A percentile compares a stretch with the other conserved stretches of the same genome.
Conservation (phyloP, 2,329 filamentous ascomycete genomes). For the Cryphonectria radicalis region DNA sequence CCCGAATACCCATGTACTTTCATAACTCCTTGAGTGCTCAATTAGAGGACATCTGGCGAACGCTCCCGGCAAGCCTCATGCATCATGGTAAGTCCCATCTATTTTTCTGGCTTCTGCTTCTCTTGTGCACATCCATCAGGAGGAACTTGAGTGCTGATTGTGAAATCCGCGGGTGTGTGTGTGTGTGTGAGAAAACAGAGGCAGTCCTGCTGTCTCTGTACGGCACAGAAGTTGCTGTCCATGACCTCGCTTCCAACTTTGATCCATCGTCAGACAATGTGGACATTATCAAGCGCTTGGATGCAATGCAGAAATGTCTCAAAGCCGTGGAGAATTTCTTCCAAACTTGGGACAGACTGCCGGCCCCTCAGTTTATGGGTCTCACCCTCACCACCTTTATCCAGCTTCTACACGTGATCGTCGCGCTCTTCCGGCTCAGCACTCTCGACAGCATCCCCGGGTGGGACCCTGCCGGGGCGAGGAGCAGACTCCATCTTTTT, state of each 20-base stretch:
- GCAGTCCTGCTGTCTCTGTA: constrained; percentile 41
- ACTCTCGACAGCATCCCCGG: constrained; percentile 41
- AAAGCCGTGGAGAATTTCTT: constrained; percentile 41
- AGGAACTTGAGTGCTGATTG: neutral
- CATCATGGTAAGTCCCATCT: constrained; percentile 31
- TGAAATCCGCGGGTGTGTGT: neutral
- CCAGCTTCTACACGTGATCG: constrained; percentile 40
- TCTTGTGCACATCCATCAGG: neutral
- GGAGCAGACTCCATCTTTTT: constrained; percentile 41
- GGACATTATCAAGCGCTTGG: constrained; percentile 24
- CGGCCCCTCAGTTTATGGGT: constrained; percentile 36
- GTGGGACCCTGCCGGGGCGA: constrained; percentile 43
- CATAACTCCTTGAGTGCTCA: constrained; percentile 35
- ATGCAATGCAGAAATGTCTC: constrained; percentile 39
- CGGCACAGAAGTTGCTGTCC: constrained; percentile 43
- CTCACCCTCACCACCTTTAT: constrained; percentile 42
- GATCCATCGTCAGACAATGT: constrained; percentile 19
- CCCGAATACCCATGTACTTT: constrained; percentile 32
- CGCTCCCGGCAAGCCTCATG: constrained; percentile 32
- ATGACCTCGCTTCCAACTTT: constrained; percentile 39
- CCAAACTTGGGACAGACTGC: constrained; percentile 38
- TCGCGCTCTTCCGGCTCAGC: constrained; percentile 40
- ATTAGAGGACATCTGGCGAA: constrained; percentile 33
- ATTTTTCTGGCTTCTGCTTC: neutral
- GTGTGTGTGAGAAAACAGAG: constrained; percentile 34